A percentile compares a stretch with the other conserved stretches of the same genome.
Evolutionary conservation across 768 basidiomycete species (phyloP).

Genomic region (Coprinellus aureogranulatus): DNA sequence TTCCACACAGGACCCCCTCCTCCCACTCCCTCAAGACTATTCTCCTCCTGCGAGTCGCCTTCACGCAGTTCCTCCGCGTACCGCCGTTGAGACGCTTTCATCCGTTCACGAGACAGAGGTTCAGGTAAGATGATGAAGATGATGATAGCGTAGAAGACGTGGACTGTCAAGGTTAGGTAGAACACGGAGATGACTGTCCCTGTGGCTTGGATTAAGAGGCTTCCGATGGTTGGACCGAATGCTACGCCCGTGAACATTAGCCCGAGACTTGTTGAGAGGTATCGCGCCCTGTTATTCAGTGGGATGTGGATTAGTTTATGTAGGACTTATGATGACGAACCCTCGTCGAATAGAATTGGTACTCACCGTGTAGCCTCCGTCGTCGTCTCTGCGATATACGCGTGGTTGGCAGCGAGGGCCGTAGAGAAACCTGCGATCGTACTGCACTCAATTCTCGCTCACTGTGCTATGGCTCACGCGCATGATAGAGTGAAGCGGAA

Average conservation of each 20-base stretch:
- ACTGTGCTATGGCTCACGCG: constrained; percentile 3
- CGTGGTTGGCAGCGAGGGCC: constrained; percentile 51
- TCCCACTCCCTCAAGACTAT: neutral
- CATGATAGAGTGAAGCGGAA: no score
- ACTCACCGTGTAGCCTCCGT: constrained; percentile 52
- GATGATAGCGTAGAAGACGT: constrained; percentile 47
- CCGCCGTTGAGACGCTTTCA: constrained; percentile 36
- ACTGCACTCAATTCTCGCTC: neutral
- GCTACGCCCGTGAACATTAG: constrained; percentile 71
- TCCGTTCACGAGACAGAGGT: constrained; percentile 57
- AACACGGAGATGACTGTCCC: constrained; percentile 62
- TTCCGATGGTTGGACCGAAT: constrained; percentile 72
- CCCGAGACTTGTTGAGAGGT: constrained; percentile 66
- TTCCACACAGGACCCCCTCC: no score
- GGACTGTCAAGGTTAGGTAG: constrained; percentile 56
- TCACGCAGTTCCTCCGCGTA: constrained; percentile 33
- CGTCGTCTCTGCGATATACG: constrained; percentile 70
- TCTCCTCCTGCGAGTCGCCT: constrained; percentile 5
- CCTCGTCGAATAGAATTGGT: no score
- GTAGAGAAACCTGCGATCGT: constrained; percentile 45
- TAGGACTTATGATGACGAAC: no score
- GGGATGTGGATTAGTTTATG: neutral
- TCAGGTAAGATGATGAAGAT: constrained; percentile 72
- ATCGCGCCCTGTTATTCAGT: constrained; percentile 49
- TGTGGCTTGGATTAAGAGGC: constrained; percentile 58